Evolutionary conservation across 768 basidiomycete species (phyloP), one percentile per base, ranked within the genome.

Genomic region (Panellus pusillus): DNA sequence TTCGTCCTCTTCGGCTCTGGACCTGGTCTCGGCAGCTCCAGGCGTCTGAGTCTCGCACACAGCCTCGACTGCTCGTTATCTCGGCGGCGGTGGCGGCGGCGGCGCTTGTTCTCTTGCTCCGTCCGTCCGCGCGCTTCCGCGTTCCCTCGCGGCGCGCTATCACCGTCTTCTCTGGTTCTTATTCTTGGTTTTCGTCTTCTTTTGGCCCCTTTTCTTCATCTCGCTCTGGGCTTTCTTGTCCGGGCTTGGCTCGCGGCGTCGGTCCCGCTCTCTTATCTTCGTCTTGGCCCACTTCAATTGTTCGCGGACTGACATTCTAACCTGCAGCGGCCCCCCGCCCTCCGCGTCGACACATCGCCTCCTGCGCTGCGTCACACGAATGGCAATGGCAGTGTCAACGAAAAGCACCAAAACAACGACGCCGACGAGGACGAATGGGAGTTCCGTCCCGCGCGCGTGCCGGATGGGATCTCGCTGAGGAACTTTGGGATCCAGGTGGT

Each of bases 401-500:
- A 29, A 38, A 13, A 35, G 43, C 14, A 29, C n/a, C 19, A 36
- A n/a, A 29, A 36, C 13, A 19, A 31, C 18, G 14, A 36, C 7
- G 61, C 54, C 17, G 18, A 47, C 49, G 70, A 72, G 2, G 69
- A 65, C n/a, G 68, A 68, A 31, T 84, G 84, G 73, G 82, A 86
- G 61, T 92, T 93, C 59, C 77, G 84, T 35, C 84, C 87, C 38
- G 78, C 80, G 13, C 76, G 75, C 49, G 86, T 93, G 50, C 91
- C 91, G 9, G 86, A 90, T 60, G 91, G 91, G 15, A 91, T 91
- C 53, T 87, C 84, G 55, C 71, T 91, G 63, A 77, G 93, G 60
- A 93, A 95, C 73, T 93, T 95, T 67, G 89, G 90, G 27, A 88
- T 93, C 54, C 93, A 95, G 69, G 82, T 89, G 61, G 88, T 92